Evolutionary conservation across 768 basidiomycete genomes (phyloP), one percentile per base, ranked within the genome.

Genomic region (Lactarius deliciosus): DNA sequence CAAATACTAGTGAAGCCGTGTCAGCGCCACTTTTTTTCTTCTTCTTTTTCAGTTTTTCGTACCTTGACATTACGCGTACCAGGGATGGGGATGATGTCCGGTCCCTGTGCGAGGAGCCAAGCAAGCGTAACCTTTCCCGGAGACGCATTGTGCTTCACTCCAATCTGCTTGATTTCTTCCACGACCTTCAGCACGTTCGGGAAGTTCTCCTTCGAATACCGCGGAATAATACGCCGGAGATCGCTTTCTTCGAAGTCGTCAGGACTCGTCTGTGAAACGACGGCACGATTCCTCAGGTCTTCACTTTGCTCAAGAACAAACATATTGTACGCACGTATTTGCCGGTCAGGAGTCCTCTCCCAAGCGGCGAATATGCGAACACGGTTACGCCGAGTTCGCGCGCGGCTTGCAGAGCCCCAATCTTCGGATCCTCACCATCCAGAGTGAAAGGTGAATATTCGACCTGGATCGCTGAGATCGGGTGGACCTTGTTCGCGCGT

Each of bases 41-140:
- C 30, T 25, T 28, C 25, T 20, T 8, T 28, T 63, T 53, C 6
- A 25, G 2, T 25, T 25, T 6, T 53, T 25, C 50, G 25, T 32
- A 77, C 77, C 70, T 76, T 77, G 64, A 80, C 69, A 38, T 75
- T 77, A 64, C 76, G 80, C 3, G 82, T 82, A 3, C 81, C 83
- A 2, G 83, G 82, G 68, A 83, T 82, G 30, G 80, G 75, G 66
- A 83, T 79, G 62, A 84, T 73, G 60, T 82, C 79, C 16, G 77
- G 70, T 2, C 82, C 81, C 72, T 83, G 81, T 15, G 79, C 77
- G 10, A 84, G 74, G 10, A 83, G 73, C 81, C 80, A 84, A 0
- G 83, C 83, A n/a, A 86, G 77, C 1, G 79, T 70, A 36, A 83
- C 74, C 71, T 85, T 84, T 2, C 81, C 80, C 2, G 79, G 72